Base-by-base conservation (phyloP, 2,329 filamentous ascomycete genomes). In the Ophiostoma sp. region DNA sequence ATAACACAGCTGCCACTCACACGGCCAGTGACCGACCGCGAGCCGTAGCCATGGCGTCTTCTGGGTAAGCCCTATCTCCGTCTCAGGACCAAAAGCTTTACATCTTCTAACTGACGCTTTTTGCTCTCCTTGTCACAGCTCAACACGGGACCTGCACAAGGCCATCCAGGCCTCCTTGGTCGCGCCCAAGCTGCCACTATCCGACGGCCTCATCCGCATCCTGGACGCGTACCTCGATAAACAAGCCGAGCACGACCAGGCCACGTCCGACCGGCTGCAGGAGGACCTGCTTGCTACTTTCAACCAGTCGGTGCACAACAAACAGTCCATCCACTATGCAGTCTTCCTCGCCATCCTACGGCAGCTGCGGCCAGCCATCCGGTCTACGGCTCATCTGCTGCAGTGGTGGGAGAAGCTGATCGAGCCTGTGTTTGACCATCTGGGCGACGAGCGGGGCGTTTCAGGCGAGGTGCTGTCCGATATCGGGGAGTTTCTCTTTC, bases 361-460 rank as follows among this genome's bases (percentile, higher is more conserved):
- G 64, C 86, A 86, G 55, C 83, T 95, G 48, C 86, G 90, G 31
- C 89, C 91, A 2, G 86, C 87, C 12, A 85, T 96, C 71, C 87
- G 86, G 72, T 89, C 89, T 12, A 86, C 90, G 1, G 85, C 87
- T 45, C 87, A 90, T 72, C 81, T 93, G 72, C 82, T 90, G 72
- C 86, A 90, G 74, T 96, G 93, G 93, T 94, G 92, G 87, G 88
- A 92, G 63, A 82, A 87, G 75, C 83, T 91, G 17, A 81, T 90
- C 25, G 84, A 85, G 63, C 88, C 90, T 0, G 85, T 88, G 1
- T 77, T 85, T 39, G 80, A 89, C 74, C 83, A 87, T 68, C 82
- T 91, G 11, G 87, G 86, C 17, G 85, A 88, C 71, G 90, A 92
- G 78, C 90, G 90, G 78, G 86, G 85, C 6, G 84, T 92, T 72